Base-by-base conservation (phyloP, 2,329 filamentous ascomycete species). In the Chaetomiaceae sp. region DNA sequence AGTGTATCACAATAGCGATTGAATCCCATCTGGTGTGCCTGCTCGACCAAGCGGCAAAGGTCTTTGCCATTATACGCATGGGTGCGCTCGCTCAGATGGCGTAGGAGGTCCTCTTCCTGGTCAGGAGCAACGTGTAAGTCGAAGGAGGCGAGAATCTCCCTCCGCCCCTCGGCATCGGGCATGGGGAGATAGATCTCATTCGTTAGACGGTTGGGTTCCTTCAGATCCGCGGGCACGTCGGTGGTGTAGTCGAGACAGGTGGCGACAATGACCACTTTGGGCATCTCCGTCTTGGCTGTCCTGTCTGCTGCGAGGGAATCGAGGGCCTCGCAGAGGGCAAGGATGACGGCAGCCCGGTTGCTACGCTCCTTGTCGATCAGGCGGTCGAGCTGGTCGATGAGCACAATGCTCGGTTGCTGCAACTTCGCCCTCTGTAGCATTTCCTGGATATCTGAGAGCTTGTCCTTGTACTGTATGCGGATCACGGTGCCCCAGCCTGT, bases 1-100 rank as follows among this genome's bases (percentile, higher is more conserved):
- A 23, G 5, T 1, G 25, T 17, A 15, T 54, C 37, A 22, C 57
- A 56, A 45, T 61, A 45, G 3, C 68, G 65, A 29, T 59, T 70
- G 65, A 22, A 66, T 5, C 55, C 57, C 9, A 66, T 54, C 14
- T 53, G 38, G 9, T 59, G 68, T 9, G 84, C 80, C 40, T 76
- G 69, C 44, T 78, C 71, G 44, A 87, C 74, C 0, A 96, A 74
- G 14, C 78, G 79, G n/a, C 75, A 73, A 1, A 96, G 74, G 66
- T 96, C 91, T 1, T 81, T 79, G 4, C 88, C 87, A 29, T 89
- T 95, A 68, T 89, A 96, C 4, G 91, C 92, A 64, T 96, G 91
- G 0, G 91, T 95, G 52, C 83, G 82, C 57, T 88, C 81, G 38
- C 86, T 86, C 39, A 95, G 72, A 17, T 77, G 72, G 4, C 77